phyloP scores from a whole-genome alignment of 2,329 filamentous ascomycete genomes.

The Beauveria sp. region DNA sequence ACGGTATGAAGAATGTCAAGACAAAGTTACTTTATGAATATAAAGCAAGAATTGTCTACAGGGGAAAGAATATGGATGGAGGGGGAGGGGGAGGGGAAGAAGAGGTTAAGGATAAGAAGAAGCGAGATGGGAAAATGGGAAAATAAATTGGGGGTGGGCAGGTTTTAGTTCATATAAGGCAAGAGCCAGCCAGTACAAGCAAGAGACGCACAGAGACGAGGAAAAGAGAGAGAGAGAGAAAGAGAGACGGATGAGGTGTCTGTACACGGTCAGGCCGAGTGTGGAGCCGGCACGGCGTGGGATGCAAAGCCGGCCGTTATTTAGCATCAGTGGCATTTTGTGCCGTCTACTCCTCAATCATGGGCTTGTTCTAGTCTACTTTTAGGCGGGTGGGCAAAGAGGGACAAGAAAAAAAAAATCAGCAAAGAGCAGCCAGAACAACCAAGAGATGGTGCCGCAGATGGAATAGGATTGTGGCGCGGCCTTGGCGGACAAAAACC shows the following conservation, averaged over 20 bases:
- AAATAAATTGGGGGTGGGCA: background rate
- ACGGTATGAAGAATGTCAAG: background rate
- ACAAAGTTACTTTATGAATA: background rate
- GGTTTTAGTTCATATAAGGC: conserved; percentile 3
- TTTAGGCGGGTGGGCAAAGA: background rate
- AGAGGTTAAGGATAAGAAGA: background rate
- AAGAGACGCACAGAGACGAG: background rate
- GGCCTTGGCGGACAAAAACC: background rate
- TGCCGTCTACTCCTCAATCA: background rate
- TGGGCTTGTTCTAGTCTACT: background rate
- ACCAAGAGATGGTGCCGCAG: background rate
- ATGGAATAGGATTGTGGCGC: conserved; percentile 3
- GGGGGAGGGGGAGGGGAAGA: background rate
- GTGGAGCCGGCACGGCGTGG: conserved; percentile 6
- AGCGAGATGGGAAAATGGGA: background rate
- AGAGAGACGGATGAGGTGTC: background rate
- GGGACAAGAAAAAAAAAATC: background rate
- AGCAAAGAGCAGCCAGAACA: too few relatives aligned
- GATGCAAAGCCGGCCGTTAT: conserved; percentile 8
- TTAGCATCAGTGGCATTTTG: background rate
- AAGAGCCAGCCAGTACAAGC: background rate
- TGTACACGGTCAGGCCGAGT: conserved; percentile 7
- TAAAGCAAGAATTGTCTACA: background rate
- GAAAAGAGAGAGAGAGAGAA: background rate
- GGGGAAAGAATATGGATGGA: background rate